Base-by-base conservation (phyloP, 345 rosid species). In the Salix caprea region DNA sequence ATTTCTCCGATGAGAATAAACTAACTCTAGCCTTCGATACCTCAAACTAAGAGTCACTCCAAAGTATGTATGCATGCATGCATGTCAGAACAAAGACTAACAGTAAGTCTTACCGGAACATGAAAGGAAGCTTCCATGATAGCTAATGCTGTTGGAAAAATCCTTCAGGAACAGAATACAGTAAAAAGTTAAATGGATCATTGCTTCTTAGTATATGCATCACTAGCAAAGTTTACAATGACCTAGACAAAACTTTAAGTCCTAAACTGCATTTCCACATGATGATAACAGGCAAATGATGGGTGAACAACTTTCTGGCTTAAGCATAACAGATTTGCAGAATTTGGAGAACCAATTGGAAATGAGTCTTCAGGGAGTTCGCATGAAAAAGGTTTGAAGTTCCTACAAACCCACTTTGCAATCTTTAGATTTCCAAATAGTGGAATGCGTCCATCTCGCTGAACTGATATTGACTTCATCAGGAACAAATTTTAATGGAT, bases 301-400 rank as follows among this genome's bases (percentile, higher is more conserved):
- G 96, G 96, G 96, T 3, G 90, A 88, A 81, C 91, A 86, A 74
- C 93, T 91, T 71, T 88, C 96, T 46, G 88, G 90, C 30, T 83
- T 91, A 81, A 69, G 74, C 50, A 65, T 81, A 62, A 77, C 88
- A 70, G 89, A 89, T 69, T 76, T 90, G 71, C 89, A 88, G 80
- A 84, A 81, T 76, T 82, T 89, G 85, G 92, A 91, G 78, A 90
- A 80, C 79, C 88, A 75, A 73, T 67, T 86, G 80, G 93, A 89
- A 66, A 76, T 76, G 70, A 89, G 89, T 78, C 89, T 91, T 60
- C 85, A 76, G 0, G 84, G 89, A 19, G 89, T 91, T 44, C 90
- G 90, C 16, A 81, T 80, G 83, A 85, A 86, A 81, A 87, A 91
- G 96, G 96, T 91, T 81, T 56, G 78, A 66, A 75, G 67, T 26